A percentile compares a stretch with the other conserved stretches of the same genome.
phyloP scores from a whole-genome alignment of 2,329 filamentous ascomycete species.

The Podosphaera fusca region DNA sequence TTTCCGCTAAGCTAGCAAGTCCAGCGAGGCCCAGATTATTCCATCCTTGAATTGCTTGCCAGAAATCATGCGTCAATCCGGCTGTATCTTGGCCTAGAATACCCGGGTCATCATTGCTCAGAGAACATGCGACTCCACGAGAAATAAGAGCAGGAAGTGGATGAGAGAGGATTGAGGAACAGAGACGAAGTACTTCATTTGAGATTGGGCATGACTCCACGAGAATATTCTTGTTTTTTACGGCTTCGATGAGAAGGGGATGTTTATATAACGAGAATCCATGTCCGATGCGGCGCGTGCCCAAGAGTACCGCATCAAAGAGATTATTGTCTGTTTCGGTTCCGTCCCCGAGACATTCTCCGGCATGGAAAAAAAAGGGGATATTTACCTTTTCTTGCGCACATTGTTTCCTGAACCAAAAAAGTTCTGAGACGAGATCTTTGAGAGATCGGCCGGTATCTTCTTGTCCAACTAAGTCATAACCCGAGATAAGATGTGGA shows the following conservation, averaged over 20 bases:
- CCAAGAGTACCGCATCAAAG: slow-evolving; percentile 71
- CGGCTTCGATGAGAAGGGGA: slow-evolving; percentile 66
- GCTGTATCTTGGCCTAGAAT: slow-evolving; percentile 65
- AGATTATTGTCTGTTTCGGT: slow-evolving; percentile 57
- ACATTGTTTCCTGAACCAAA: slow-evolving; percentile 84
- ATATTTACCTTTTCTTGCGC: slow-evolving; percentile 55
- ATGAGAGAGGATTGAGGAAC: slow-evolving; percentile 52
- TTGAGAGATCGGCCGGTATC: slow-evolving; percentile 52
- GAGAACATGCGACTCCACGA: slow-evolving; percentile 57
- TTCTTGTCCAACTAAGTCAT: slow-evolving; percentile 78
- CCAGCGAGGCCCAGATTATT: slow-evolving; percentile 77
- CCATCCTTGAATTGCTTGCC: slow-evolving; percentile 79
- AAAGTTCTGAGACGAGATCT: slow-evolving; percentile 61
- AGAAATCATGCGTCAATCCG: slow-evolving; percentile 81
- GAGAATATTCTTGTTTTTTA: slow-evolving; percentile 71
- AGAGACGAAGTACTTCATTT: slow-evolving; percentile 68
- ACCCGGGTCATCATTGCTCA: slow-evolving; percentile 80
- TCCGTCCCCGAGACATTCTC: slow-evolving; percentile 65
- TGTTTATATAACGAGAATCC: slow-evolving; percentile 80
- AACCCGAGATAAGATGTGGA: slow-evolving; percentile 63
- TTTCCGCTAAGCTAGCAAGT: slow-evolving; percentile 70
- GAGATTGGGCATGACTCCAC: slow-evolving; percentile 80
- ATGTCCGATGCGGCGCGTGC: slow-evolving; percentile 73
- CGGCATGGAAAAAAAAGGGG: slow-evolving; percentile 84
- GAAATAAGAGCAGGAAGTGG: slow-evolving; percentile 66